phyloP scores from a whole-genome alignment of 2,329 filamentous ascomycete genomes.

The Penicillium sp. region DNA sequence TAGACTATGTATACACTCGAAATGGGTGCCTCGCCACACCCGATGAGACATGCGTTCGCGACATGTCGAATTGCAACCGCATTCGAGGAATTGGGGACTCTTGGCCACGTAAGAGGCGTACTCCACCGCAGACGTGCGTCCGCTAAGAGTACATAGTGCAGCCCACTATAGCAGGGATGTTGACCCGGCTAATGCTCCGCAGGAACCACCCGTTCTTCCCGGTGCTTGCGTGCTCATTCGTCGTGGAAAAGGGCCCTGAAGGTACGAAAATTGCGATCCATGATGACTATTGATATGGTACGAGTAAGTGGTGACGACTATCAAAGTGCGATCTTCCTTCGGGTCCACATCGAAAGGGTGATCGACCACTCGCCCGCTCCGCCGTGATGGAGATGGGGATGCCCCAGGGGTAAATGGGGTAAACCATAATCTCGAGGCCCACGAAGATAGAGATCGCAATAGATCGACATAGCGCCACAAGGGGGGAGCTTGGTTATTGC shows the following conservation, averaged over 20 bases:
- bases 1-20: not conserved
- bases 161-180: constrained; percentile 13
- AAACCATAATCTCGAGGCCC: constrained; percentile 7
- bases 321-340: constrained; percentile 1
- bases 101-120: constrained; percentile 28
- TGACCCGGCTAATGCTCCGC: not conserved
- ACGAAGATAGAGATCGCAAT: constrained; percentile 23
- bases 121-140: constrained; percentile 19
- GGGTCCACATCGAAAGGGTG: constrained; percentile 16
- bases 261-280: not conserved
- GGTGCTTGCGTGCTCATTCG: not conserved
- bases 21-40: not conserved
- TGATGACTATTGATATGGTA: not conserved
- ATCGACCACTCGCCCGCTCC: constrained; percentile 20
- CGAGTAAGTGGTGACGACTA: not conserved
- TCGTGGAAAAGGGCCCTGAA: too few species aligned
- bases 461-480: constrained; percentile 15
- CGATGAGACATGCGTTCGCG: constrained; percentile 15
- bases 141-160: constrained; percentile 6
- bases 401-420: constrained; percentile 11
- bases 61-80: constrained; percentile 15
- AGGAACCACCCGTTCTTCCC: constrained; percentile 3
- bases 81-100: constrained; percentile 8
- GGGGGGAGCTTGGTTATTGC: constrained; percentile 6
- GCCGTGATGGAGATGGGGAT: not conserved